Evolutionary conservation across 495 filamentous ascomycete genomes (phyloP).

Genomic region (Xylona heveae): DNA sequence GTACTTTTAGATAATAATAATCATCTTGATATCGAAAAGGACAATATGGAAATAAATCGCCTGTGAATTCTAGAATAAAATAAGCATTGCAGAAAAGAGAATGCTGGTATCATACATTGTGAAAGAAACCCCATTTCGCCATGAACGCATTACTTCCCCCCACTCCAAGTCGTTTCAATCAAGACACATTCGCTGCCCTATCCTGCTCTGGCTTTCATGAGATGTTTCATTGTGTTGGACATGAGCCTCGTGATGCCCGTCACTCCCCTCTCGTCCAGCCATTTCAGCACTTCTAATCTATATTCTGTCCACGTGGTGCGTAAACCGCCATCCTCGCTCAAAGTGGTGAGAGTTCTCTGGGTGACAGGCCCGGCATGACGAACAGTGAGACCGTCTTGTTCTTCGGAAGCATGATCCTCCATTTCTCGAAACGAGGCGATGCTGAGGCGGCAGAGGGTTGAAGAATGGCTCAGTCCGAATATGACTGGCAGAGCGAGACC

Average conservation of each 20-base stretch:
- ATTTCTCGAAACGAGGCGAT: conserved; percentile 45
- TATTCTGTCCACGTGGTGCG: conserved; percentile 55
- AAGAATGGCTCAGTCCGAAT: conserved; percentile 52
- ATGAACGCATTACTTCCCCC: too few relatives aligned
- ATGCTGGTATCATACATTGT: too few relatives aligned
- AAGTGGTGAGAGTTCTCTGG: conserved; percentile 34
- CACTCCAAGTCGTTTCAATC: too few relatives aligned
- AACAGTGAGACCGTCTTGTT: conserved; percentile 20
- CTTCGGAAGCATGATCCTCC: conserved; percentile 27
- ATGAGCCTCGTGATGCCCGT: conserved; percentile 50
- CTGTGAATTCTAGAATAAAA: too few relatives aligned
- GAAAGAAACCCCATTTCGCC: too few relatives aligned
- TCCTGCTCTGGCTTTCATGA: conserved; percentile 23
- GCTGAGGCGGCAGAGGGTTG: conserved; percentile 39
- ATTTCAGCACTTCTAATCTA: conserved; percentile 45
- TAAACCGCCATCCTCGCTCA: conserved; percentile 49
- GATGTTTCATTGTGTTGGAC: conserved; percentile 65
- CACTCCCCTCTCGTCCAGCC: conserved; percentile 43
- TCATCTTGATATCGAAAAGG: too few relatives aligned
- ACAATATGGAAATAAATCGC: too few relatives aligned
- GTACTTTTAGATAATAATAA: too few relatives aligned
- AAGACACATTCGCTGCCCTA: too few relatives aligned
- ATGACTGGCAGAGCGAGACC: conserved; percentile 26
- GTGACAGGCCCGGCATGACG: conserved; percentile 61
- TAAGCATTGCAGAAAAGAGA: too few relatives aligned